Conservation (phyloP, 352 stramenopile genomes). For the Chrysophaeum taylorii region DNA sequence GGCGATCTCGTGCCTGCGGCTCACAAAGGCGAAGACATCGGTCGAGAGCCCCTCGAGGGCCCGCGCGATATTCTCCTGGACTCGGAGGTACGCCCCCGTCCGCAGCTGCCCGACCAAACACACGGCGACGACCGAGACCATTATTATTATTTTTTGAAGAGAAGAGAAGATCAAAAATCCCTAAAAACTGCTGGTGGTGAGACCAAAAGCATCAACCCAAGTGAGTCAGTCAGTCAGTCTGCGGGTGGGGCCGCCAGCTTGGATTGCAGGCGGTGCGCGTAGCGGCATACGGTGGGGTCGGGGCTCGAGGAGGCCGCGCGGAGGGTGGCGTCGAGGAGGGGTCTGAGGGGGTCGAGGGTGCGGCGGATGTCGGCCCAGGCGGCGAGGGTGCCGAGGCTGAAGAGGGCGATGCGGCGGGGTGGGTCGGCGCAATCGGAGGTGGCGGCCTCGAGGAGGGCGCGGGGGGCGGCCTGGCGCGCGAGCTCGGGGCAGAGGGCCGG, state of each 20-base stretch:
- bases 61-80: no score
- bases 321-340: background rate
- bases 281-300: background rate
- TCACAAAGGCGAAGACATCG: no score
- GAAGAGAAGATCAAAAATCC: no score
- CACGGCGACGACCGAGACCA: no score
- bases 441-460: slow-evolving; percentile 56
- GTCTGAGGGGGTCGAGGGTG: background rate
- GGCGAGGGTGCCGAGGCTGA: slow-evolving; percentile 70
- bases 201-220: no score
- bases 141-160: no score
- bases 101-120: no score
- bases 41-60: no score
- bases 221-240: no score
- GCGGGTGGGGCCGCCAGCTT: background rate
- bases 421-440: slow-evolving; percentile 48
- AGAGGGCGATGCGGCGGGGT: slow-evolving; percentile 68
- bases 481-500: slow-evolving; percentile 56
- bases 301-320: background rate
- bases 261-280: background rate
- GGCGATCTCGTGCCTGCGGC: no score
- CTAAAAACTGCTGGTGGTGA: no score
- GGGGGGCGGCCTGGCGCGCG: slow-evolving; percentile 46
- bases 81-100: no score
- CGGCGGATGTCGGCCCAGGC: background rate